Evolutionary conservation across 208 protist species (phyloP), one percentile per base, ranked within the genome.

Genomic region (Leishmania guyanensis): DNA sequence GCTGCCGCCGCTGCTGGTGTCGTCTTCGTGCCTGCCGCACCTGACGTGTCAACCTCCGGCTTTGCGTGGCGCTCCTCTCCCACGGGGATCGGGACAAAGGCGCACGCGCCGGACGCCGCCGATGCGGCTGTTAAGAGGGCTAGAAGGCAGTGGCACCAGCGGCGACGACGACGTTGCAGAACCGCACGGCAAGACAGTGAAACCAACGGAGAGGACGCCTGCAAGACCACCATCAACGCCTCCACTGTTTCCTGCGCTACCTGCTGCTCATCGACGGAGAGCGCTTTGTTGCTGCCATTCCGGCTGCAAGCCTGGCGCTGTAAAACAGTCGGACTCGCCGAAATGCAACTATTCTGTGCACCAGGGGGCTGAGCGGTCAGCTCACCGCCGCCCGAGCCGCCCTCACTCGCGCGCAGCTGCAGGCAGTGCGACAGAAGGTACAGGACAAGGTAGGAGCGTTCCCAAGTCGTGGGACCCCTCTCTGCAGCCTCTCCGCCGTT

Each of bases 91-190:
- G 70, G 48, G 22, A 26, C 8, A 51, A 75, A 54, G 48, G 48
- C 43, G 29, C 43, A 22, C 43, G 46, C 26, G 70, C 70, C 46
- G 12, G 74, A 53, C 50, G 53, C 36, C 74, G 54, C 48, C 12
- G 80, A 43, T 12, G 46, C 77, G 8, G 72, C 20, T 26, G 71
- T 72, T 6, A 82, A 50, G 12, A 86, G 78, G 1, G 82, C 77
- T 0, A 82, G n/a, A 58, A 86, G 65, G 51, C 73, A 82, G 78
- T 82, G 62, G 78, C 66, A 77, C 82, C 77, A 86, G 65, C 29
- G 50, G 20, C 26, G 43, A 70, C 77, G 53, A 60, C 36, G 74
- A 29, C 56, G 8, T 6, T 20, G 54, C 56, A 36, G 56, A 48
- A 36, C 53, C 22, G 74, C 14, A 39, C 53, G 20, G 33, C 74